A percentile compares a stretch with the other conserved stretches of the same genome.
phyloP scores from a whole-genome alignment of 768 basidiomycete genomes.

The Pisolithus tinctorius region DNA sequence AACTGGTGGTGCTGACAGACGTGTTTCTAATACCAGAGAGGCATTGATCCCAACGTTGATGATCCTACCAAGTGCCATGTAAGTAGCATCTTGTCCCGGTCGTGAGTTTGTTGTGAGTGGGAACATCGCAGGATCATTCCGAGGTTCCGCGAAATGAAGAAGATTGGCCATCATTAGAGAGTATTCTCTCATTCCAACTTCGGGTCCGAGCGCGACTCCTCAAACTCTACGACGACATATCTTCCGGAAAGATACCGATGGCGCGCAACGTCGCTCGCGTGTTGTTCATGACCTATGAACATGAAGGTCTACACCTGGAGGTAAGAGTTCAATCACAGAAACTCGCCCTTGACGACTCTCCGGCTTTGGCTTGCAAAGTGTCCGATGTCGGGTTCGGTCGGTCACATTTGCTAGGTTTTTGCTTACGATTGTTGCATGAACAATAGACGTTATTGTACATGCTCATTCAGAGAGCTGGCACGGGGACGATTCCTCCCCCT shows the following conservation, averaged over 20 bases:
- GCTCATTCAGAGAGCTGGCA: conserved; percentile 78
- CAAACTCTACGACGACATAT: conserved; percentile 67
- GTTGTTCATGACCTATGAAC: conserved; percentile 86
- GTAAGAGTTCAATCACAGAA: conserved; percentile 19
- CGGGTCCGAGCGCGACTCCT: conserved; percentile 69
- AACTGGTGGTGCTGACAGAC: not conserved
- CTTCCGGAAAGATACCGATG: conserved; percentile 40
- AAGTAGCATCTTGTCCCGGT: conserved; percentile 17
- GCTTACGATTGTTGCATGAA: conserved; percentile 2
- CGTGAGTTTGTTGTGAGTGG: not conserved
- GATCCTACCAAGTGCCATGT: conserved; percentile 85
- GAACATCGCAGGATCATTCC: conserved; percentile 64
- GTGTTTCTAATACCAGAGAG: conserved; percentile 48
- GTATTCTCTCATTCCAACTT: conserved; percentile 72
- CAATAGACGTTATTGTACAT: conserved; percentile 83
- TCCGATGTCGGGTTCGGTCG: not conserved
- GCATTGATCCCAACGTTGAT: conserved; percentile 93
- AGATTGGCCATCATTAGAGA: conserved; percentile 77
- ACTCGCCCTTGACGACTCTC: not conserved
- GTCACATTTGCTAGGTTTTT: not conserved
- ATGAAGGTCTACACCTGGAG: conserved; percentile 86
- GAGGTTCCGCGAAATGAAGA: conserved; percentile 72
- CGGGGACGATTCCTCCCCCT: conserved; percentile 70
- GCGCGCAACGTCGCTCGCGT: conserved; percentile 70
- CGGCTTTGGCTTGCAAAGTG: not conserved